These are phyloP conservation scores for Suillus placidus DNA, from an alignment of 768 basidiomycete species.

Conservation along the genomic window DNA sequence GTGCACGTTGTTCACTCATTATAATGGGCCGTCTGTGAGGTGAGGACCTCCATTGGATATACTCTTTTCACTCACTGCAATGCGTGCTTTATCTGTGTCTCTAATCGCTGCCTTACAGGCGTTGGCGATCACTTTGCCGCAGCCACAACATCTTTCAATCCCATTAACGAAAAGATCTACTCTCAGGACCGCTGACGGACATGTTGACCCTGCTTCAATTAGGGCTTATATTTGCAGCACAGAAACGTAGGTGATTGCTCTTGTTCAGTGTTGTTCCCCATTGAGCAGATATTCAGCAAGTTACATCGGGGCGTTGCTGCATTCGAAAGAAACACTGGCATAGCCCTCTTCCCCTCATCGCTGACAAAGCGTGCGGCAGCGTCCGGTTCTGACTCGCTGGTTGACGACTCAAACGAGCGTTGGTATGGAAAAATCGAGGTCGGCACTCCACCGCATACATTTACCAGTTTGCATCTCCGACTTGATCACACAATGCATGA, in stretches of 20 bases:
- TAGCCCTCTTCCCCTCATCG: neutral
- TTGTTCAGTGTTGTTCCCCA: neutral
- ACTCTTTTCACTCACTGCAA: constrained; percentile 2
- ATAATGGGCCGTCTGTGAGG: neutral
- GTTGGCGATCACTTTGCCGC: constrained; percentile 21
- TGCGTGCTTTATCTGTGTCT: constrained; percentile 16
- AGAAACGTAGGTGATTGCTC: constrained; percentile 8
- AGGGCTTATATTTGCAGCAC: constrained; percentile 20
- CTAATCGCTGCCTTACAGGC: constrained; percentile 17
- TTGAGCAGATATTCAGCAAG: constrained; percentile 22
- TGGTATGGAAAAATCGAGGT: constrained; percentile 32
- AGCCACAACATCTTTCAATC: constrained; percentile 18
- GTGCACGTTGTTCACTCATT: neutral
- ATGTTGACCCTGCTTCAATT: constrained; percentile 19
- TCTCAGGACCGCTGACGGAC: constrained; percentile 16
- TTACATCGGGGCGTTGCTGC: constrained; percentile 18
- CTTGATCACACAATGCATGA: neutral
- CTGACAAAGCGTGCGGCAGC: neutral
- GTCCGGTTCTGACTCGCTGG: constrained; percentile 16
- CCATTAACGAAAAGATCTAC: constrained; percentile 20
- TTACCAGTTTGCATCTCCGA: constrained; percentile 20
- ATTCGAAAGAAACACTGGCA: constrained; percentile 12
- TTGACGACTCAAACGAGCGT: constrained; percentile 14
- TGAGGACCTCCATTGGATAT: constrained; percentile 2
- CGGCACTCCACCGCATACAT: constrained; percentile 25